phyloP scores from a whole-genome alignment of 352 stramenopile species.

The Pythium scleroteichum region DNA sequence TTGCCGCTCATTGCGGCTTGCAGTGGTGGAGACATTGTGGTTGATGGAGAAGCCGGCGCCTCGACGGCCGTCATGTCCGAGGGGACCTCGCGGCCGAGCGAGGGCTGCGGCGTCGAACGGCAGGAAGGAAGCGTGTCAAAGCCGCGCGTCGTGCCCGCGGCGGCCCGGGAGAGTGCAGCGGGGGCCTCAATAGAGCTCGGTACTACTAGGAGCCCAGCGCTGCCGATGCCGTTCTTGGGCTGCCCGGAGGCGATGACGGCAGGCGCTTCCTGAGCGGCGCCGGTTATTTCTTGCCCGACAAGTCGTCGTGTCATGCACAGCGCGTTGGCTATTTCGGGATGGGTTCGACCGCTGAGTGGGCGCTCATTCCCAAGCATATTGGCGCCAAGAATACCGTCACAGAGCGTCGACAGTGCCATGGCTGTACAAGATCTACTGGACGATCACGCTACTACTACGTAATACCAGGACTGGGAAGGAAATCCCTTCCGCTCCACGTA shows the following conservation, averaged over 20 bases:
- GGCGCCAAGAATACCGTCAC: conserved; percentile 17
- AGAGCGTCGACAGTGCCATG: background rate
- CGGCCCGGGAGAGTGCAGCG: background rate
- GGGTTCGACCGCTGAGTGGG: background rate
- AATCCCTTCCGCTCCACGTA: background rate
- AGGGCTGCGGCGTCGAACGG: conserved; percentile 18
- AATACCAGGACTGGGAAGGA: background rate
- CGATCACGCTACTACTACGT: too few species aligned
- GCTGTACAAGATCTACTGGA: too few species aligned
- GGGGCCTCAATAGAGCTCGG: conserved; percentile 16
- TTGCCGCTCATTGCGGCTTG: conserved; percentile 27
- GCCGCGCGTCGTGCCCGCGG: conserved; percentile 14
- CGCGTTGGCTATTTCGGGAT: conserved; percentile 26
- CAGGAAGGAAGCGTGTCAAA: conserved; percentile 23
- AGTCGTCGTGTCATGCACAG: conserved; percentile 19
- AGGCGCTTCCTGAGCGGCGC: conserved; percentile 8
- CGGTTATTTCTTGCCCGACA: conserved; percentile 33
- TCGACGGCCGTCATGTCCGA: conserved; percentile 23
- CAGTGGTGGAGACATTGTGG: conserved; percentile 10
- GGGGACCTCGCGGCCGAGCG: conserved; percentile 3
- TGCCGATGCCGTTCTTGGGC: background rate
- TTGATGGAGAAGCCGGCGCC: background rate
- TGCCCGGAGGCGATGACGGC: background rate
- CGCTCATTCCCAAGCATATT: background rate
- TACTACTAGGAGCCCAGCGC: background rate